Evolutionary conservation across 768 basidiomycete genomes (phyloP), one percentile per base, ranked within the genome.

Genomic region (Mycena rebaudengoi): DNA sequence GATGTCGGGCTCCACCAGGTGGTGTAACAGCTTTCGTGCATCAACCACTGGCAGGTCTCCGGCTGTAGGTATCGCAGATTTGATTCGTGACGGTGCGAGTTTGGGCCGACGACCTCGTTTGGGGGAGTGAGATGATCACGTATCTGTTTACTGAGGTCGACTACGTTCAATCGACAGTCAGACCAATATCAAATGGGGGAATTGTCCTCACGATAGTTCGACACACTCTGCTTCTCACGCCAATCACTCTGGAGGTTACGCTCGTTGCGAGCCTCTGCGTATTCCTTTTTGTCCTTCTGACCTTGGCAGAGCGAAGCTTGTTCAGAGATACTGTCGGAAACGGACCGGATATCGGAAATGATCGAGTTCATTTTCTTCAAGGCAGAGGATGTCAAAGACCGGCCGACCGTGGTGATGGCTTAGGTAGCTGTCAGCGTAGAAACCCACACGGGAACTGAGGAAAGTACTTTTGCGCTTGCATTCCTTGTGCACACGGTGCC

Each of bases 401-500:
- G 11, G 40, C 62, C 25, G 43, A 67, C 46, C 57, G 44, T 58
- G 23, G 20, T 1, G n/a, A n/a, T n/a, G n/a, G n/a, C n/a, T n/a
- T n/a, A n/a, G n/a, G 10, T 32, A 4, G 6, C 20, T 29, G 5
- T 46, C 32, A 40, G 39, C n/a, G 39, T 18, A 3, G 11, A 3
- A 5, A 50, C 25, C 44, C 8, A 3, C 11, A 5, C 13, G 5
- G 13, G 14, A 10, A 13, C 6, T 21, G 29, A 25, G 18, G 4
- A 7, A 40, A 26, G 8, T 8, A 14, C 20, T 41, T 37, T 50
- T 7, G 23, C 57, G 13, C 1, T 62, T 21, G 48, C 72, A 73
- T 29, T 73, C 69, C 30, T 71, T 70, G 40, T 71, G 60, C 6
- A 72, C 71, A 5, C 65, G 62, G 23, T 50, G 18, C 72, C 71